Conservation (phyloP, 1,284 basidiomycete species). For the Mrakiaceae sp. region DNA sequence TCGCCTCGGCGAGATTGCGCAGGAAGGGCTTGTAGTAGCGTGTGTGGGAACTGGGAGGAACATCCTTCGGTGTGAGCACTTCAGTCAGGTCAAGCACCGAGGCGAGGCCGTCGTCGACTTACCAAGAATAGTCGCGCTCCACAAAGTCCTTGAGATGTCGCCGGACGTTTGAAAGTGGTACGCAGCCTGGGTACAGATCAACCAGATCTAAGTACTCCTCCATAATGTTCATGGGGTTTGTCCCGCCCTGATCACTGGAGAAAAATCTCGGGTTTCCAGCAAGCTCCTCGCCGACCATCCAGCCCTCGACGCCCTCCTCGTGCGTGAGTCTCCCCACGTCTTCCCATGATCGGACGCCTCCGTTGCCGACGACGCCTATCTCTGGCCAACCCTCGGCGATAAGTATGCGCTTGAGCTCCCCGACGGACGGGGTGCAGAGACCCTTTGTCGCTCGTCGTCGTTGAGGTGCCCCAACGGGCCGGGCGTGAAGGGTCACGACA, state of each 20-base stretch:
- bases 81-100: neutral
- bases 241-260: too few relatives aligned
- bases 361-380: constrained; percentile 59
- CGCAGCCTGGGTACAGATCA: neutral
- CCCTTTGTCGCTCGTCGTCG: constrained; percentile 57
- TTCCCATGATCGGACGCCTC: constrained; percentile 52
- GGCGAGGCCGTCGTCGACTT: neutral
- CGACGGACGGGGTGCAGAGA: constrained; percentile 42
- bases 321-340: constrained; percentile 47
- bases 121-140: constrained; percentile 1
- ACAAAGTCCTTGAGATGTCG: constrained; percentile 11
- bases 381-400: constrained; percentile 31
- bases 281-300: constrained; percentile 65
- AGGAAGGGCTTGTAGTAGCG: neutral
- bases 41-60: neutral
- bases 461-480: constrained; percentile 53
- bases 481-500: constrained; percentile 58
- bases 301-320: constrained; percentile 53
- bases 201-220: constrained; percentile 14
- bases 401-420: constrained; percentile 38
- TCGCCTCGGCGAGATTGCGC: neutral
- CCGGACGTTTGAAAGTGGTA: neutral
- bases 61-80: neutral
- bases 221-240: constrained; percentile 9
- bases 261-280: constrained; percentile 51